phyloP scores from a whole-genome alignment of 345 rosid genomes.

The Lepidium africanum region DNA sequence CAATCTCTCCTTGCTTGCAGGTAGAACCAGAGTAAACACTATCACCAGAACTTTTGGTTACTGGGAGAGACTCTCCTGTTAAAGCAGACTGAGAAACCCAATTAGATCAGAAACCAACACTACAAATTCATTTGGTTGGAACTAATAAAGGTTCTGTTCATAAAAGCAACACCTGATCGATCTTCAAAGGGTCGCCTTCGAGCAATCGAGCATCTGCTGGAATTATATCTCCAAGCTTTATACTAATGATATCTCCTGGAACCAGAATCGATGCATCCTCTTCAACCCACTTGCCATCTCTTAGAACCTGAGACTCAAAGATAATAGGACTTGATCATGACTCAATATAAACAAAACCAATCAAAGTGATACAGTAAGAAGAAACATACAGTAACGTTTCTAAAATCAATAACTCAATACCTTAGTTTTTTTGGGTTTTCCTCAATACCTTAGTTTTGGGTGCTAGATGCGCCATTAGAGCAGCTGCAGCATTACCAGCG shows the following conservation, averaged over 20 bases:
- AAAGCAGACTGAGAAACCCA: constrained; percentile 56
- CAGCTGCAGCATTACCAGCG: constrained; percentile 98
- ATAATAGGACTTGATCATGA: no score
- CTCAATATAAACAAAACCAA: no score
- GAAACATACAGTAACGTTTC: no score
- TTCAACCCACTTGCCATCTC: constrained; percentile 95
- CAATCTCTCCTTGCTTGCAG: constrained; percentile 97
- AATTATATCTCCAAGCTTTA: constrained; percentile 90
- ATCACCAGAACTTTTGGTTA: constrained; percentile 91
- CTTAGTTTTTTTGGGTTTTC: no score
- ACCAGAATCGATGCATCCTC: constrained; percentile 85
- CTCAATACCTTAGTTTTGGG: constrained; percentile 76
- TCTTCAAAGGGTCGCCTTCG: constrained; percentile 93
- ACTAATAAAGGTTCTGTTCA: no score
- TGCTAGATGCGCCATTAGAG: constrained; percentile 95
- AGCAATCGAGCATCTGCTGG: constrained; percentile 98
- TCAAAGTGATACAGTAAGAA: no score
- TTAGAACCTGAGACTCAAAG: constrained; percentile 51
- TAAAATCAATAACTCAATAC: no score
- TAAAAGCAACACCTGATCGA: constrained; percentile 51
- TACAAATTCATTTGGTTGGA: background rate
- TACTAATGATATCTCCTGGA: constrained; percentile 86
- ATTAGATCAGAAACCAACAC: no score
- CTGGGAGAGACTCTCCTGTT: constrained; percentile 97
- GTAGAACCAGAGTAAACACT: constrained; percentile 97